These are phyloP conservation scores for Phlebiopsis flavidoalba DNA, from an alignment of 768 basidiomycete species.

Conservation along the genomic window DNA sequence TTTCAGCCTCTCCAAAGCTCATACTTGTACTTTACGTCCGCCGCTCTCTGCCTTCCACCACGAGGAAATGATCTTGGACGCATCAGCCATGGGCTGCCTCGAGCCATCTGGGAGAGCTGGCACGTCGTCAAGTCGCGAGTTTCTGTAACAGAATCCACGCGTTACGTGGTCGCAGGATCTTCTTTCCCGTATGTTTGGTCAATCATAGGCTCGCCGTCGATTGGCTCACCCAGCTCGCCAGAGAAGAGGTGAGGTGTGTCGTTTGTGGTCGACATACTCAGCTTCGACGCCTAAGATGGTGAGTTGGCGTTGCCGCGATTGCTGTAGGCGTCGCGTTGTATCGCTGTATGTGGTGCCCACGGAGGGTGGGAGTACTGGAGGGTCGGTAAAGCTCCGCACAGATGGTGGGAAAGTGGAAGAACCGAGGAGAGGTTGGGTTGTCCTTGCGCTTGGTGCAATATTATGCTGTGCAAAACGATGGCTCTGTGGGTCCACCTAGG, in stretches of 20 bases:
- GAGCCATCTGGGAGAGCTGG: conserved; percentile 4
- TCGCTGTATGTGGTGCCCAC: neutral
- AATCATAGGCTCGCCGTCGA: conserved; percentile 9
- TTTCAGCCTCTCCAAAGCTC: conserved; percentile 6
- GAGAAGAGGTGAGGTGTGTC: neutral
- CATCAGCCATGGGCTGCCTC: conserved; percentile 6
- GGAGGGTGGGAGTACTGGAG: neutral
- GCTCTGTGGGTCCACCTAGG: conserved; percentile 12
- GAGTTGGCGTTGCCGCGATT: neutral
- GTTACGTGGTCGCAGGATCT: conserved; percentile 11
- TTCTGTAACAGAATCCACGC: conserved; percentile 14
- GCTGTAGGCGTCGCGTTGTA: neutral
- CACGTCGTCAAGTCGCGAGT: conserved; percentile 4
- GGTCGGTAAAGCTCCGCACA: neutral
- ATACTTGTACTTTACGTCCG: neutral
- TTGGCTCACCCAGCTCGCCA: conserved; percentile 2
- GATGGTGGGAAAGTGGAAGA: conserved; percentile 6
- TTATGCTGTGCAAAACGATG: conserved; percentile 12
- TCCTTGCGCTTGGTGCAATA: conserved; percentile 1
- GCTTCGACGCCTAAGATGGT: neutral
- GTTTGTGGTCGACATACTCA: neutral
- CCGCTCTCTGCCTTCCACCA: conserved; percentile 8
- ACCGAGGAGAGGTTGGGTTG: conserved; percentile 6
- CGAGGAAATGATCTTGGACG: conserved; percentile 8
- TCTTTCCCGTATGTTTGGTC: conserved; percentile 11